Percentiles rank a stretch among this genome's conserved stretches.
These are phyloP conservation scores for Trichoderma koningiopsis DNA, from an alignment of 2,329 filamentous ascomycete genomes.

Conservation along the genomic window DNA sequence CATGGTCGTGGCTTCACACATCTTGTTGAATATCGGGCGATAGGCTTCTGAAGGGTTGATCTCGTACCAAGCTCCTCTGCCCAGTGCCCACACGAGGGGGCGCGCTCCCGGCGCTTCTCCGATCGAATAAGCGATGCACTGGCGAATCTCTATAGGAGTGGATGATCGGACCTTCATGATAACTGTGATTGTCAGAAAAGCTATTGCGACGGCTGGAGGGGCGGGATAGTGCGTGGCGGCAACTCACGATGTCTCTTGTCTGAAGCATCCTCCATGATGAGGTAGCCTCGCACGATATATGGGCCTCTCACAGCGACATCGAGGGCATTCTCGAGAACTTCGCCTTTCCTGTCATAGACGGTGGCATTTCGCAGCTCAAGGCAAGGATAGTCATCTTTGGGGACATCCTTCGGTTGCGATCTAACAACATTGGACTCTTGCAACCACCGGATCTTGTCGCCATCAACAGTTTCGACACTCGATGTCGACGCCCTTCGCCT, in stretches of 20 bases:
- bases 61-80: slow-evolving; percentile 67
- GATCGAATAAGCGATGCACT: slow-evolving; percentile 55
- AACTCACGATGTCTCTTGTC: slow-evolving; percentile 42
- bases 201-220: background rate
- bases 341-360: slow-evolving; percentile 57
- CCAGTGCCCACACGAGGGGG: slow-evolving; percentile 64
- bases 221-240: slow-evolving; percentile 14
- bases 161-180: slow-evolving; percentile 38
- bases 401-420: slow-evolving; percentile 32
- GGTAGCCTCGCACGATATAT: slow-evolving; percentile 60
- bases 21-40: slow-evolving; percentile 56
- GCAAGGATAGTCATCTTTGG: slow-evolving; percentile 59
- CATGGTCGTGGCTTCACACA: slow-evolving; percentile 64
- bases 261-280: slow-evolving; percentile 53
- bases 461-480: slow-evolving; percentile 48
- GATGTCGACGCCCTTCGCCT: slow-evolving; percentile 48
- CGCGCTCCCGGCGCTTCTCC: slow-evolving; percentile 54
- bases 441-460: slow-evolving; percentile 39
- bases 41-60: slow-evolving; percentile 63
- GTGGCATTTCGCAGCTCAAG: slow-evolving; percentile 64
- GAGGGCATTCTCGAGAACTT: slow-evolving; percentile 61
- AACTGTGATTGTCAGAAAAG: slow-evolving; percentile 34
- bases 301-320: slow-evolving; percentile 62
- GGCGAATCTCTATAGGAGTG: slow-evolving; percentile 55
- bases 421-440: slow-evolving; percentile 42